Evolutionary conservation across 495 filamentous ascomycete genomes (phyloP), one percentile per base, ranked within the genome.

Genomic region (Lentithecium fluviatile): DNA sequence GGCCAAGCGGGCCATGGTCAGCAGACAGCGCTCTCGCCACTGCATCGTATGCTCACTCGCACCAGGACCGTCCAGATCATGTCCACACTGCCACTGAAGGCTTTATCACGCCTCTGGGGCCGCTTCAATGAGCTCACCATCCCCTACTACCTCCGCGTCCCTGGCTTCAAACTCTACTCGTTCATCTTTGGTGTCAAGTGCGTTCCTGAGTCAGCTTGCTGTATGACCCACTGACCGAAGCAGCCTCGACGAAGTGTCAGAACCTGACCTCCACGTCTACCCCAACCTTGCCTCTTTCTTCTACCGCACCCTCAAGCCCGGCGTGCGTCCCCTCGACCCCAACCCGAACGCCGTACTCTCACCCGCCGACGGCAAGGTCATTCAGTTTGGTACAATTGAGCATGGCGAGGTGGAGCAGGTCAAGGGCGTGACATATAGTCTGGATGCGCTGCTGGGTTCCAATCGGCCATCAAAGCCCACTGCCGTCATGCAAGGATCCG

Each of bases 351-450:
- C 89, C 1, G 77, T 98, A 10, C 73, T 97, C 2, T 89, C 91
- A 0, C 94, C 94, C 12, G 82, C 95, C 13, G 94, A 99, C 73
- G 95, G 94, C 8, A 84, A 86, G 49, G 80, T 99, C 25, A 78
- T 99, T 15, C 94, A 97, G 69, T 97, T 90, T 67, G 94, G 94
- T 2, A 86, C 82, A 63, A 96, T 99, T 56, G 87, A 94, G 64
- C 82, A 88, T 49, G 93, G 92, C 26, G 88, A 96, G 65, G 92
- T 99, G n/a, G 94, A 97, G 73, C 94, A 97, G 73, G 93, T 97
- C 38, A 99, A 99, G 73, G 94, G 94, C 45, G 93, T 97, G 81
- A 97, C 91, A 2, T 99, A 99, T 73, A 94, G 88, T 58, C 80
- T 99, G 46, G 94, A 97, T 70, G 91, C 93, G 0, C 80, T 99